Evolutionary conservation across 2,329 filamentous ascomycete species (phyloP).

Genomic region (Lizonia empirigonia): DNA sequence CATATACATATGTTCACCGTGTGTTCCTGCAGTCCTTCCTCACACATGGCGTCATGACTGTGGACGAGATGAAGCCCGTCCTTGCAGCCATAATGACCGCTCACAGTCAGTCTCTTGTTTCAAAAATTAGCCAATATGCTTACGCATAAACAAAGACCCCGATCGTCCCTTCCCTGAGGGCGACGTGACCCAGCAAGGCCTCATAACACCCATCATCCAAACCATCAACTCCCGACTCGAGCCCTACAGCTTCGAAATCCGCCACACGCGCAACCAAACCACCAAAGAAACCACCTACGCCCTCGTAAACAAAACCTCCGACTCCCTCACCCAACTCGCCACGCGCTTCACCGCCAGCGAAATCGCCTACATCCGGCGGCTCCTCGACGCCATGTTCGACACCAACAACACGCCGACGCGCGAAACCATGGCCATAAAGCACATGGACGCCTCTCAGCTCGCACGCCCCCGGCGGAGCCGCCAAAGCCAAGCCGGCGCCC

Average conservation of each 20-base stretch:
- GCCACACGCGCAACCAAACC: constrained; percentile 71
- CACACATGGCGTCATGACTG: constrained; percentile 76
- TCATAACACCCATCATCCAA: constrained; percentile 71
- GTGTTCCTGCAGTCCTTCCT: constrained; percentile 92
- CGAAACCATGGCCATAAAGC: constrained; percentile 82
- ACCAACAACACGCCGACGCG: constrained; percentile 78
- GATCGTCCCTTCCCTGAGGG: constrained; percentile 58
- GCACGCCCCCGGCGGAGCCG: constrained; percentile 50
- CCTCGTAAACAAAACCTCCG: constrained; percentile 78
- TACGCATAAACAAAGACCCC: constrained; percentile 33
- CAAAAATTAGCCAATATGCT: not conserved
- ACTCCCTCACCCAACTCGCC: constrained; percentile 83
- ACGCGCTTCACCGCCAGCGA: constrained; percentile 82
- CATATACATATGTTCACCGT: constrained; percentile 66
- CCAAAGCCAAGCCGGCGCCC: constrained; percentile 35
- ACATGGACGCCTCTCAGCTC: constrained; percentile 78
- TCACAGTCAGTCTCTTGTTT: constrained; percentile 49
- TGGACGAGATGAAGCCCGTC: constrained; percentile 72
- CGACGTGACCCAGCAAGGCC: constrained; percentile 67
- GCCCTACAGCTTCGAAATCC: constrained; percentile 85
- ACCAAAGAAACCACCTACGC: constrained; percentile 73
- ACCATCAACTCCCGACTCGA: constrained; percentile 74
- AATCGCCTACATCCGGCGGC: constrained; percentile 83
- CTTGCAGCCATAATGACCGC: constrained; percentile 75
- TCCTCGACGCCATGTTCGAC: constrained; percentile 92